Evolutionary conservation across 176 grass and related monocot species (phyloP).

Genomic region (Triticum turgidum): DNA sequence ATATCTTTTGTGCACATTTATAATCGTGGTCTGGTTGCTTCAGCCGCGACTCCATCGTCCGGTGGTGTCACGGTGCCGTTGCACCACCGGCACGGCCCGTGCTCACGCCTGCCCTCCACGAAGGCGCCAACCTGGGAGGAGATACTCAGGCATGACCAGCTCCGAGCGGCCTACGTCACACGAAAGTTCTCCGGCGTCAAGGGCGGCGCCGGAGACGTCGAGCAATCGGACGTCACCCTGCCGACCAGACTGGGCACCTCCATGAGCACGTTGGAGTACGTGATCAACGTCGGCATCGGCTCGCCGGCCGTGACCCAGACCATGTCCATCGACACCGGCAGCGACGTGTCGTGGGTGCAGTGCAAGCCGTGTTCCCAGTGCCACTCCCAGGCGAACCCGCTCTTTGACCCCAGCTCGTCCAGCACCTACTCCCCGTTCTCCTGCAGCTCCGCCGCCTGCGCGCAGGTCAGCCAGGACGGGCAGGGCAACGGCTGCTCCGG

Average conservation of each 20-base stretch:
- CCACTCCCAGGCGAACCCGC: conserved; percentile 39
- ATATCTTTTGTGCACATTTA: background rate
- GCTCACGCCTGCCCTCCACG: conserved; percentile 37
- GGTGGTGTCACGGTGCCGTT: conserved; percentile 24
- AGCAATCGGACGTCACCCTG: too few species aligned
- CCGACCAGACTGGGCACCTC: too few species aligned
- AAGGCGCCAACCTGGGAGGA: conserved; percentile 10
- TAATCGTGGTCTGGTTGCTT: background rate
- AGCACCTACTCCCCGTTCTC: conserved; percentile 58
- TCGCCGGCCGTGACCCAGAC: conserved; percentile 34
- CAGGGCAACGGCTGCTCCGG: conserved; percentile 14
- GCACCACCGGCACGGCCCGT: conserved; percentile 54
- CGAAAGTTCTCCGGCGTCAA: too few species aligned
- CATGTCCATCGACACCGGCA: conserved; percentile 76
- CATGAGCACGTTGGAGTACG: conserved; percentile 20
- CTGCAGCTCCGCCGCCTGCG: conserved; percentile 31
- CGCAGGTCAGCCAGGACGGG: conserved; percentile 18
- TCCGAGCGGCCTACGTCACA: conserved; percentile 23
- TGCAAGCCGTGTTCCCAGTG: conserved; percentile 54
- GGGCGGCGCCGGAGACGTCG: too few species aligned
- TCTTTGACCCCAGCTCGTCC: conserved; percentile 45
- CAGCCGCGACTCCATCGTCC: background rate
- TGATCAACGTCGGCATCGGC: conserved; percentile 48
- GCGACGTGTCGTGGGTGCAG: conserved; percentile 90
- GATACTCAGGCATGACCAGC: conserved; percentile 47